Percentiles rank a stretch among this genome's conserved stretches.
phyloP scores from a whole-genome alignment of 1,284 basidiomycete species.

The Xerocomus amazonicus region DNA sequence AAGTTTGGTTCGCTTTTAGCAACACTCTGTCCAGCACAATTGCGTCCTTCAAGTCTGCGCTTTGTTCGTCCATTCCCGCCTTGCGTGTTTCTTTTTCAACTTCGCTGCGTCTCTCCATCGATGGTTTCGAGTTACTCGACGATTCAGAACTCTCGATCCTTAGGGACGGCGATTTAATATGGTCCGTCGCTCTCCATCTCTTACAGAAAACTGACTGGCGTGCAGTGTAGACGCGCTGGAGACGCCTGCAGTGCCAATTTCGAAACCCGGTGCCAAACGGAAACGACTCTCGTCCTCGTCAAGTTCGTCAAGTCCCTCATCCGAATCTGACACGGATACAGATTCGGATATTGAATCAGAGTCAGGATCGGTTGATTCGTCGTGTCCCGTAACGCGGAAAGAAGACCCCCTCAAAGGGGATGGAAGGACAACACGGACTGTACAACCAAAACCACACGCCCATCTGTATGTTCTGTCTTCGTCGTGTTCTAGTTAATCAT shows the following conservation, averaged over 20 bases:
- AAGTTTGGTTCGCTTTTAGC: constrained; percentile 41
- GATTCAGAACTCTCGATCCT: constrained; percentile 37
- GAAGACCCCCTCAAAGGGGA: not conserved
- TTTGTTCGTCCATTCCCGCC: constrained; percentile 16
- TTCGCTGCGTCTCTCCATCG: constrained; percentile 34
- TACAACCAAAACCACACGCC: not conserved
- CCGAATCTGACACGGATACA: constrained; percentile 11
- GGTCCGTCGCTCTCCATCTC: constrained; percentile 25
- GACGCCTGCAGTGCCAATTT: not conserved
- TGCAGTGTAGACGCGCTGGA: constrained; percentile 12
- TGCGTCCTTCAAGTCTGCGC: constrained; percentile 14
- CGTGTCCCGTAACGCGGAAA: constrained; percentile 2
- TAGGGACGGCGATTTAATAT: constrained; percentile 43
- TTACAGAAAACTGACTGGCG: not conserved
- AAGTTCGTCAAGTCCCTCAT: constrained; percentile 8
- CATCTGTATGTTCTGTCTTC: constrained; percentile 7
- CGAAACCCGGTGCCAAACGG: constrained; percentile 18
- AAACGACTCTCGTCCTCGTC: constrained; percentile 22
- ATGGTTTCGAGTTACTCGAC: constrained; percentile 46
- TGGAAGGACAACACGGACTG: not conserved
- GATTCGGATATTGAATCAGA: constrained; percentile 28
- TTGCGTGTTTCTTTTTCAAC: constrained; percentile 10
- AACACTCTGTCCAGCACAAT: too few species aligned
- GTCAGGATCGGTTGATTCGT: constrained; percentile 12
- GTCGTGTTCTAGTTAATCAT: not conserved